Conservation (phyloP, 2,329 filamentous ascomycete genomes). For the Xylariaceae sp. region DNA sequence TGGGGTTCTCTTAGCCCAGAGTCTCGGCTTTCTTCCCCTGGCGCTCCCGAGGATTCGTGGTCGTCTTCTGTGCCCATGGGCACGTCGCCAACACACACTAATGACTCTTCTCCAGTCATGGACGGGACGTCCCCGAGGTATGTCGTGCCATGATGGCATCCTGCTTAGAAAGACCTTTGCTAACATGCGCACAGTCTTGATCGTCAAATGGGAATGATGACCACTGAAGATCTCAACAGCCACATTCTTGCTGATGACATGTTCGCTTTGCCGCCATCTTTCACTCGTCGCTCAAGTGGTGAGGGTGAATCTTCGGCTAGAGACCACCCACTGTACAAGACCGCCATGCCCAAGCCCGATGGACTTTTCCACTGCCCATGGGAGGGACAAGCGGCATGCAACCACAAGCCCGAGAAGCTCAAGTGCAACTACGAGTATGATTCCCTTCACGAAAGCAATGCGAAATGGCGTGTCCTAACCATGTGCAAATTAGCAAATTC, state of each 20-base stretch:
- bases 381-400: slow-evolving; percentile 66
- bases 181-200: slow-evolving; percentile 35
- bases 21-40: slow-evolving; percentile 48
- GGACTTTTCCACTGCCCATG: slow-evolving; percentile 93
- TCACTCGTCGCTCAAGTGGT: slow-evolving; percentile 44
- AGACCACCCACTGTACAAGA: slow-evolving; percentile 67
- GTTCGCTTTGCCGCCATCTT: slow-evolving; percentile 38
- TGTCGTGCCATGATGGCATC: slow-evolving; percentile 31
- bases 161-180: slow-evolving; percentile 22
- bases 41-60: slow-evolving; percentile 46
- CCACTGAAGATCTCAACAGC: slow-evolving; percentile 36
- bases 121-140: slow-evolving; percentile 51
- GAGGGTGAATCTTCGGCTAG: slow-evolving; percentile 53
- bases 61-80: slow-evolving; percentile 33
- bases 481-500: slow-evolving; percentile 65
- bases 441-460: background rate
- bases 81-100: slow-evolving; percentile 41
- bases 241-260: slow-evolving; percentile 35
- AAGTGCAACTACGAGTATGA: slow-evolving; percentile 99
- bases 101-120: slow-evolving; percentile 46
- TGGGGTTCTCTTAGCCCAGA: slow-evolving; percentile 48
- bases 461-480: slow-evolving; percentile 16
- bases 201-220: slow-evolving; percentile 37
- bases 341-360: slow-evolving; percentile 57
- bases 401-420: slow-evolving; percentile 88